These are phyloP conservation scores for Setaria viridis DNA, from an alignment of 202 grass and related monocot genomes.

Conservation along the genomic window DNA sequence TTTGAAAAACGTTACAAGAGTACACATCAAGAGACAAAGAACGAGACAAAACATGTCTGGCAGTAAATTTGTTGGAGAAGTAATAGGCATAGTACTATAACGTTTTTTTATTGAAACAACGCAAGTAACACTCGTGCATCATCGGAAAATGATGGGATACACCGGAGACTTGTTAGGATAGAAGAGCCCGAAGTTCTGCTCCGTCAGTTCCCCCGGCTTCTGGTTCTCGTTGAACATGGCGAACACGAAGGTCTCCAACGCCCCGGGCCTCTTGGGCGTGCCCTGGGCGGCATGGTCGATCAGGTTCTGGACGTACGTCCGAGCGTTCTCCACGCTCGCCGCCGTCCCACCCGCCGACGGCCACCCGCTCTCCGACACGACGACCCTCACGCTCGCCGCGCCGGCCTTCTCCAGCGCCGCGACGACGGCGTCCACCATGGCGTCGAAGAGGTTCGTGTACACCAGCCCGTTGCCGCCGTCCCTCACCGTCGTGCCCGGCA, in stretches of 20 bases:
- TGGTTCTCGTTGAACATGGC: slow-evolving; percentile 76
- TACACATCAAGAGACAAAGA: too few relatives aligned
- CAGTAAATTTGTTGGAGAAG: too few relatives aligned
- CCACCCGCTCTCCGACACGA: slow-evolving; percentile 70
- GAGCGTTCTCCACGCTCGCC: slow-evolving; percentile 50
- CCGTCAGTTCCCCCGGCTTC: slow-evolving; percentile 40
- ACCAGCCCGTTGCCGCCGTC: slow-evolving; percentile 37
- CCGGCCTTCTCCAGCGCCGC: slow-evolving; percentile 57
- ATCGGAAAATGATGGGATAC: slow-evolving; percentile 41
- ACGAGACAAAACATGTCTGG: too few relatives aligned
- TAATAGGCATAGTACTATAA: background rate
- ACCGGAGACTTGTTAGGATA: slow-evolving; percentile 41
- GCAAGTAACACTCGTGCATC: background rate
- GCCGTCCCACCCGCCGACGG: slow-evolving; percentile 56
- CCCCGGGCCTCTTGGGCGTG: slow-evolving; percentile 51
- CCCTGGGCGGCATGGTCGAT: slow-evolving; percentile 47
- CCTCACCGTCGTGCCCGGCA: slow-evolving; percentile 39
- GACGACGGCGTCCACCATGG: slow-evolving; percentile 55
- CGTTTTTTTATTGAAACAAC: background rate
- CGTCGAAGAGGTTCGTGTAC: slow-evolving; percentile 74
- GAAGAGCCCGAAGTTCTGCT: slow-evolving; percentile 65
- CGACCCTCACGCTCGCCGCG: slow-evolving; percentile 36
- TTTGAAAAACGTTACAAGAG: too few relatives aligned
- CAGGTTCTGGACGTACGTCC: slow-evolving; percentile 49
- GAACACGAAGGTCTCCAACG: slow-evolving; percentile 52